Base-by-base conservation (phyloP, 805 yeast genomes). In the Metschnikowia matae region DNA sequence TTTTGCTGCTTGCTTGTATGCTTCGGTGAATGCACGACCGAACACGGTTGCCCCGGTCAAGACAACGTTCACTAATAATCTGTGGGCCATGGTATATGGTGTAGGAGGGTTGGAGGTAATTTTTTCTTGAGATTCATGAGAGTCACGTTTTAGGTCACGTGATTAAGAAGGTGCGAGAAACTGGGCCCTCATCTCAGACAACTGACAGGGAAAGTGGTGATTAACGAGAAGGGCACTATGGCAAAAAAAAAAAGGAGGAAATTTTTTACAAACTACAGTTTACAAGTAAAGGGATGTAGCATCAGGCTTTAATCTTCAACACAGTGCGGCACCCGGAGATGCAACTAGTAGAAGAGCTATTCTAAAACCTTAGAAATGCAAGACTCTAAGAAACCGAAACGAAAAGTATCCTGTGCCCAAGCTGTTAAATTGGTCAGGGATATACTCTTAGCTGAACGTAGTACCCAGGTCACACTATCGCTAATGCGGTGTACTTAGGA, bases 1-100 rank as follows among this genome's bases (percentile, higher is more conserved):
- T 47, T 92, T 88, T 15, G 98, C 97, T 1, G 96, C 96, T 71
- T 94, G 98, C 62, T 85, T 87, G 77, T 92, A 94, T 0, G 99
- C 98, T 67, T 90, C 96, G n/a, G 89, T 79, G 67, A 94, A 94
- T 0, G 99, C 99, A 60, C 88, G 82, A 50, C 98, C 97, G 64
- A 94, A 90, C 31, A 92, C 98, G 59, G 89, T 85, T 4, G 97
- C 95, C 50, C 98, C 98, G 8, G 98, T 91, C 62, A 91, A 81
- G 44, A 90, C 79, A 56, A 94, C 96, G 69, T 88, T 92, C 56
- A 88, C 89, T 49, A 92, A 64, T 51, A 95, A 79, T 75, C 97
- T 83, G 68, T 94, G 96, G 54, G 99, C 98, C 97, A 74, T 73
- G 43, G 43, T 15, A 38, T 6, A 17, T 39, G 41, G 49, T 51